These are phyloP conservation scores for Tetradesmus lagerheimii DNA, from an alignment of 139 green algal species.

Conservation along the genomic window DNA sequence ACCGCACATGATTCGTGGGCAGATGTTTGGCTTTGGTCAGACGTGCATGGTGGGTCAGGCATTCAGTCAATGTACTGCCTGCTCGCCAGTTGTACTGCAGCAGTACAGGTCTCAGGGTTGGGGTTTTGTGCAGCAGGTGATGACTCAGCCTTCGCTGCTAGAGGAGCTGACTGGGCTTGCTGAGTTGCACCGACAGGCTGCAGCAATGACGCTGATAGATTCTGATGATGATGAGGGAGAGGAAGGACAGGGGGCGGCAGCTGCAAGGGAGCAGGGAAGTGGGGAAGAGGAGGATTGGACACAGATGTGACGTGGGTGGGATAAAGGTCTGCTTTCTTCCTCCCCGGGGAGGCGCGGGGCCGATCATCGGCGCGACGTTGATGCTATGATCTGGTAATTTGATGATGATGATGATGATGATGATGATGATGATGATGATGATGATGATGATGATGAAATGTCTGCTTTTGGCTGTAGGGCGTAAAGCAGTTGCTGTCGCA, in stretches of 20 bases:
- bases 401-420: too few relatives aligned
- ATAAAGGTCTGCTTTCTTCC: neutral
- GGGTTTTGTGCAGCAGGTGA: slow-evolving; percentile 74
- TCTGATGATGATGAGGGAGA: neutral
- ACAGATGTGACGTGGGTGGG: slow-evolving; percentile 1
- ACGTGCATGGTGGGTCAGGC: slow-evolving; percentile 78
- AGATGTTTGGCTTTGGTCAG: slow-evolving; percentile 69
- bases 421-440: too few relatives aligned
- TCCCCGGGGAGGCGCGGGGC: too few relatives aligned
- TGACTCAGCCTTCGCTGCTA: slow-evolving; percentile 66
- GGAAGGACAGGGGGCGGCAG: neutral
- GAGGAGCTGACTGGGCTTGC: slow-evolving; percentile 88
- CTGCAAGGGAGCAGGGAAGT: neutral
- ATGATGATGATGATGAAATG: too few relatives aligned
- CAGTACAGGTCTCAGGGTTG: slow-evolving; percentile 67
- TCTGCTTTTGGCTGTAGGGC: too few relatives aligned
- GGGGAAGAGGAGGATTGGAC: slow-evolving; percentile 36
- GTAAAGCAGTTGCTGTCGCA: too few relatives aligned
- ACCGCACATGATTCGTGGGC: slow-evolving; percentile 81
- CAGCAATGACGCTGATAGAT: neutral
- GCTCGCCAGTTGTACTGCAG: slow-evolving; percentile 80
- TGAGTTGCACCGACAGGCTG: slow-evolving; percentile 69
- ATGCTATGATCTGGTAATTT: too few relatives aligned
- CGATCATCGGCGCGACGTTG: too few relatives aligned
- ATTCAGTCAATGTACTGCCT: slow-evolving; percentile 94